Evolutionary conservation across 305 asterid genomes (phyloP), one percentile per base, ranked within the genome.

Genomic region (Striga hermonthica): DNA sequence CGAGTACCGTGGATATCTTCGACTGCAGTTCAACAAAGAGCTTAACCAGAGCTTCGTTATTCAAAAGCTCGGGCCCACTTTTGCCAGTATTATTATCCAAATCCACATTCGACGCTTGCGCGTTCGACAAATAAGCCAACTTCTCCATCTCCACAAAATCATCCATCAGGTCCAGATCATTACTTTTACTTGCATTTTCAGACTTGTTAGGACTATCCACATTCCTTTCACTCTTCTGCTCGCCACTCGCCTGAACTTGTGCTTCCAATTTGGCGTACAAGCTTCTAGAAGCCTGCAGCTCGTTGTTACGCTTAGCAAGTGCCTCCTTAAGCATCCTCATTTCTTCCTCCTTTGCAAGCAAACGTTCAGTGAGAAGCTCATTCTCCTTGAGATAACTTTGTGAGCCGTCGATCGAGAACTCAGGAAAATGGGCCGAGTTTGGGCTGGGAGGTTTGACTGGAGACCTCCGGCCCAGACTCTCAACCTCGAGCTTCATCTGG

Each of bases 141-240:
- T 89, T 91, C 84, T 91, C 98, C 96, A 91, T 91, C 81, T 91
- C 98, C 75, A 89, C 77, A 75, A 91, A 91, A 72, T 91, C 98
- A 78, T 91, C 98, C 98, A 91, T 91, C 37, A 91, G 88, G 74
- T 81, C 89, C 74, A 75, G 80, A 63, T 81, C 84, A 72, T 69
- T 88, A 72, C 67, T 22, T 22, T 2, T 22, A 22, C 31, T 89
- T 37, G 95, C 63, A 75, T 64, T 82, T 66, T 85, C 90, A 62
- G 91, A 79, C 69, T 80, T 86, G 49, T 67, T 83, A 7, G 85
- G 84, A 79, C 86, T 78, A 52, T 79, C 90, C 6, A 73, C 75
- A 64, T 60, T 73, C 78, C 80, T 86, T 57, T 84, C 96, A 79
- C 78, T 83, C 55, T 55, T 84, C 73, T 75, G 81, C 59, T 81